Evolutionary conservation across 2,329 filamentous ascomycete genomes (phyloP).

Genomic region (Pestalotiopsis sp.): DNA sequence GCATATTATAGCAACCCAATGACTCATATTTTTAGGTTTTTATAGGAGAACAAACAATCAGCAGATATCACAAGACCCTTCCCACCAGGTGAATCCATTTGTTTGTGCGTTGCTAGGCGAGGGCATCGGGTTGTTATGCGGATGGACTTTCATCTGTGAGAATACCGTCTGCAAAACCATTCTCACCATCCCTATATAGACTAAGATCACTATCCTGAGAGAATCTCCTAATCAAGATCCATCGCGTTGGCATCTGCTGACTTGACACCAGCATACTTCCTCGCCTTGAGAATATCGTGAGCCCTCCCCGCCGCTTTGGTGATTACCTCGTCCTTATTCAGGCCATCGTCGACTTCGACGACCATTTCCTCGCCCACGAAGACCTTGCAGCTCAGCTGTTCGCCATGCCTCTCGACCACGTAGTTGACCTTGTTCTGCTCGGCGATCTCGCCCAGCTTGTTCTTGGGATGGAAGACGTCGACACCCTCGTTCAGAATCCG

Average conservation of each 20-base stretch:
- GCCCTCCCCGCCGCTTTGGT: conserved; percentile 56
- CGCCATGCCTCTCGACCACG: conserved; percentile 28
- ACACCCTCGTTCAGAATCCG: conserved; percentile 61
- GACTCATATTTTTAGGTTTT: no score
- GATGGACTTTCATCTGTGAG: not conserved
- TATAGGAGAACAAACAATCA: no score
- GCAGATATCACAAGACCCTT: no score
- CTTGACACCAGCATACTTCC: not conserved
- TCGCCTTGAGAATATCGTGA: not conserved
- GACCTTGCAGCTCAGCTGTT: conserved; percentile 45
- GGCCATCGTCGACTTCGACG: conserved; percentile 43
- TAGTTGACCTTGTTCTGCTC: conserved; percentile 53
- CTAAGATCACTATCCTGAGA: not conserved
- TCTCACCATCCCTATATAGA: not conserved
- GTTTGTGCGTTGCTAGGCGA: no score
- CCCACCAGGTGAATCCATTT: no score
- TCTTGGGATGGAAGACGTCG: conserved; percentile 64
- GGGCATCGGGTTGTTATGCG: not conserved
- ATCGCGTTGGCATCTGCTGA: not conserved
- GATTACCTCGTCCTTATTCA: conserved; percentile 52
- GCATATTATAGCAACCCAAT: no score
- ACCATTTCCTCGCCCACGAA: conserved; percentile 47
- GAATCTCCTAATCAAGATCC: not conserved
- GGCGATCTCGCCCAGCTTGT: conserved; percentile 63
- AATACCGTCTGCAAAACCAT: no score